A percentile compares a stretch with the other conserved stretches of the same genome.
Conservation (phyloP, 768 basidiomycete species). For the Strobilomyces confusus region DNA sequence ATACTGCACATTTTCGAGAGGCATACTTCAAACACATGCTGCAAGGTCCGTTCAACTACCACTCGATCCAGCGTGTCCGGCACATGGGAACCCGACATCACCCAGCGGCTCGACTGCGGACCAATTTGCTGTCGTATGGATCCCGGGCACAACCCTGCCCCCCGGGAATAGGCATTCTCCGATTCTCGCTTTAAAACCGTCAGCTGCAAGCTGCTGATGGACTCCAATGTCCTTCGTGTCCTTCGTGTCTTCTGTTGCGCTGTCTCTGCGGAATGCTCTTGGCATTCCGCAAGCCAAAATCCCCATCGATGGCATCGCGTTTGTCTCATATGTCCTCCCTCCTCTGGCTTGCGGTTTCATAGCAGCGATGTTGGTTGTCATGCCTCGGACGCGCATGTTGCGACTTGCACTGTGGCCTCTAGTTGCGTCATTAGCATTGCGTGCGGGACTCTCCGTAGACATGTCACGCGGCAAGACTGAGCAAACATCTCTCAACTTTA, state of each 20-base stretch:
- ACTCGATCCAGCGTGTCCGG: too few relatives aligned
- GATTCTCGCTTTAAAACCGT: neutral
- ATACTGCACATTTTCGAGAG: too few relatives aligned
- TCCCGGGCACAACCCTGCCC: neutral
- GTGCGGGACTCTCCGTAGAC: neutral
- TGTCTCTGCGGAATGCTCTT: neutral
- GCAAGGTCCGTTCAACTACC: too few relatives aligned
- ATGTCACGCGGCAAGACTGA: neutral
- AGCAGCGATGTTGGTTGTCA: neutral
- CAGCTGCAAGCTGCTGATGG: neutral
- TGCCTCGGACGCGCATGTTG: neutral
- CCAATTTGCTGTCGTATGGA: too few relatives aligned
- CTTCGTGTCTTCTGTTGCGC: neutral
- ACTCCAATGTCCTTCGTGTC: neutral
- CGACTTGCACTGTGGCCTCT: neutral
- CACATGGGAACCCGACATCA: too few relatives aligned
- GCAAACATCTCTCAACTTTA: neutral
- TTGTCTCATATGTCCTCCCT: conserved; percentile 1
- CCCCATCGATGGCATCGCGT: neutral
- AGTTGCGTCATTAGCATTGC: neutral
- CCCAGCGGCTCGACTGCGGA: too few relatives aligned
- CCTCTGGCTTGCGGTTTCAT: neutral
- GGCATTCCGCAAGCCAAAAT: neutral
- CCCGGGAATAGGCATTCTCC: neutral
- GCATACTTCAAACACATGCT: too few relatives aligned